phyloP scores from a whole-genome alignment of 2,329 filamentous ascomycete species.

The Sporothrix curviconia region DNA sequence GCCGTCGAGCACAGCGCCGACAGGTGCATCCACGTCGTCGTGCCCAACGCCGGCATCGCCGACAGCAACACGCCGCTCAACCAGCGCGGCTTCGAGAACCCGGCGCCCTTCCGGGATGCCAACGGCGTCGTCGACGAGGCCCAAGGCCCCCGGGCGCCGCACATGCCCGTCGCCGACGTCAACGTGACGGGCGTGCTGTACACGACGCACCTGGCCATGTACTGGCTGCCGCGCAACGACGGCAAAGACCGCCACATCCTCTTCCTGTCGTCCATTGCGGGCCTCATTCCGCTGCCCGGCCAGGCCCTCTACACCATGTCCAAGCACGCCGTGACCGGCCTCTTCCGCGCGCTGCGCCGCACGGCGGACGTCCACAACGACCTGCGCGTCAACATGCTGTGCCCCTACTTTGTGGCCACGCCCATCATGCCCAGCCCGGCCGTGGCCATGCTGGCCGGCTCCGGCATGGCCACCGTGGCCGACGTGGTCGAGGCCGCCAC shows the following conservation, averaged over 20 bases:
- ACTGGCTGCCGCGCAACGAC: slow-evolving; percentile 47
- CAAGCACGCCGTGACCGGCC: slow-evolving; percentile 59
- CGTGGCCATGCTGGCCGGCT: slow-evolving; percentile 50
- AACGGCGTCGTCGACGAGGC: slow-evolving; percentile 33
- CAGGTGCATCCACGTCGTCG: slow-evolving; percentile 53
- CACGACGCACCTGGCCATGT: slow-evolving; percentile 57
- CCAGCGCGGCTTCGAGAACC: slow-evolving; percentile 38
- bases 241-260: slow-evolving; percentile 51
- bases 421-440: slow-evolving; percentile 44
- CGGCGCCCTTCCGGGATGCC: slow-evolving; percentile 20
- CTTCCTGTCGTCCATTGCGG: slow-evolving; percentile 56
- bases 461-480: slow-evolving; percentile 42
- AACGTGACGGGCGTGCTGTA: slow-evolving; percentile 59
- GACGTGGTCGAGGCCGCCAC: slow-evolving; percentile 59
- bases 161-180: slow-evolving; percentile 50
- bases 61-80: slow-evolving; percentile 27
- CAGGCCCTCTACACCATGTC: slow-evolving; percentile 49
- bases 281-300: slow-evolving; percentile 36
- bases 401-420: slow-evolving; percentile 58
- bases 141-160: slow-evolving; percentile 33
- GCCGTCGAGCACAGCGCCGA: slow-evolving; percentile 48
- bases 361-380: slow-evolving; percentile 39
- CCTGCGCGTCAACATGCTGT: slow-evolving; percentile 58
- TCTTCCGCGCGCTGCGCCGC: slow-evolving; percentile 52
- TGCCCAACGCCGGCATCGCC: slow-evolving; percentile 60